Conservation (phyloP, 2,329 filamentous ascomycete genomes). For the Pseudogymnoascus sp. region DNA sequence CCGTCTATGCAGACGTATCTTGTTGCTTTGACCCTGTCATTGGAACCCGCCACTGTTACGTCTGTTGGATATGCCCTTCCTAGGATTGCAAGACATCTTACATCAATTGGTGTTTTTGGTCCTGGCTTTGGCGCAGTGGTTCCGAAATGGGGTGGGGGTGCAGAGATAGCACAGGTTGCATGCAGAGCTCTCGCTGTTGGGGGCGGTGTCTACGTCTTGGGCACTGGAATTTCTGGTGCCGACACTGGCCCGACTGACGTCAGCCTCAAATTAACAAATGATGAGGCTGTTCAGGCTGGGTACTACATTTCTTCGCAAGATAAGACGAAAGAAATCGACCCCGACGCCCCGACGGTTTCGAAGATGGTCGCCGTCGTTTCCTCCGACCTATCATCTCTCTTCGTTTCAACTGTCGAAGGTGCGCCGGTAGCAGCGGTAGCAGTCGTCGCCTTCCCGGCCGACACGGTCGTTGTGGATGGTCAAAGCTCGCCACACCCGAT, state of each 20-base stretch:
- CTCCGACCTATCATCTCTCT: slow-evolving; percentile 56
- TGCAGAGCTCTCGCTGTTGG: slow-evolving; percentile 88
- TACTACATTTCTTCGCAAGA: slow-evolving; percentile 27
- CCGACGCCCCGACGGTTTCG: slow-evolving; percentile 34
- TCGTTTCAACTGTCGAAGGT: slow-evolving; percentile 64
- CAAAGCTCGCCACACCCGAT: slow-evolving; percentile 37
- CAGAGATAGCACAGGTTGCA: slow-evolving; percentile 83
- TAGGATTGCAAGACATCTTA: slow-evolving; percentile 68
- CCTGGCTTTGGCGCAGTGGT: slow-evolving; percentile 83
- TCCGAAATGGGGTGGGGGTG: slow-evolving; percentile 85
- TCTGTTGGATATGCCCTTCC: slow-evolving; percentile 60
- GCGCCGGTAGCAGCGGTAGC: slow-evolving; percentile 67
- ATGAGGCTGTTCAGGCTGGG: slow-evolving; percentile 46
- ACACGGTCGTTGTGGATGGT: slow-evolving; percentile 34
- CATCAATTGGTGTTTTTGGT: slow-evolving; percentile 80
- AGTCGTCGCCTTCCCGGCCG: slow-evolving; percentile 56
- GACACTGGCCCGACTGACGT: slow-evolving; percentile 24
- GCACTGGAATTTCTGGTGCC: slow-evolving; percentile 50
- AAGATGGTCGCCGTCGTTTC: slow-evolving; percentile 62
- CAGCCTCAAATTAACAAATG: slow-evolving; percentile 47
- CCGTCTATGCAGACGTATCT: slow-evolving; percentile 56
- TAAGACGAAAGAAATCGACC: neutral
- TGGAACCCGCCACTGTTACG: slow-evolving; percentile 44
- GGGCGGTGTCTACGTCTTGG: slow-evolving; percentile 82
- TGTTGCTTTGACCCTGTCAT: slow-evolving; percentile 64